These are phyloP conservation scores for Physcomitrellopsis africana DNA, from an alignment of 225 moss, liverwort and hornwort species.

Conservation along the genomic window DNA sequence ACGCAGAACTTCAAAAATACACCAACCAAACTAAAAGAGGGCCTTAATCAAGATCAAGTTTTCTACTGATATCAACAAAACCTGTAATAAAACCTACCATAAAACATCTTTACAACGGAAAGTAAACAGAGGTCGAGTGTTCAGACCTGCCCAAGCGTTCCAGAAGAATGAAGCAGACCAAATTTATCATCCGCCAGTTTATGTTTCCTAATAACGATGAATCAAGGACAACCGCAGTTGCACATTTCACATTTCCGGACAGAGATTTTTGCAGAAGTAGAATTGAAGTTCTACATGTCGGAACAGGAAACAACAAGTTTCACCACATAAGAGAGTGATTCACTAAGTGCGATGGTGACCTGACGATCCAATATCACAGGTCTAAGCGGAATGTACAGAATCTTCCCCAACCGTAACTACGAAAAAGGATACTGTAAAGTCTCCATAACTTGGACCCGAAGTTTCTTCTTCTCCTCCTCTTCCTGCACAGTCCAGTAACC, in stretches of 20 bases:
- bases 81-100: no score
- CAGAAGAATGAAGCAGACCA: slow-evolving; percentile 59
- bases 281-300: not conserved
- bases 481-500: slow-evolving; percentile 33
- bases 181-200: slow-evolving; percentile 64
- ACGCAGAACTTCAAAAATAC: no score
- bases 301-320: not conserved
- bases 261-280: not conserved
- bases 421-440: slow-evolving; percentile 57
- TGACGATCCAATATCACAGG: not conserved
- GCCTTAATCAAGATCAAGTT: no score
- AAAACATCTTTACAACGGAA: not conserved
- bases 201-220: slow-evolving; percentile 39
- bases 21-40: no score
- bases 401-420: not conserved
- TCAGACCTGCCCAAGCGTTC: slow-evolving; percentile 66
- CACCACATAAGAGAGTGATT: not conserved
- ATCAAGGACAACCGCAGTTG: slow-evolving; percentile 28
- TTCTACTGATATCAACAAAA: no score
- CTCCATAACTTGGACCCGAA: slow-evolving; percentile 58
- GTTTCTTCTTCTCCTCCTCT: slow-evolving; percentile 60
- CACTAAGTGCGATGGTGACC: no score
- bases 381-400: not conserved
- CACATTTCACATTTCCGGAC: no score
- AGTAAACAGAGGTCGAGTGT: not conserved